Base-by-base conservation (phyloP, 208 protist species). In the Polymyxa betae region DNA sequence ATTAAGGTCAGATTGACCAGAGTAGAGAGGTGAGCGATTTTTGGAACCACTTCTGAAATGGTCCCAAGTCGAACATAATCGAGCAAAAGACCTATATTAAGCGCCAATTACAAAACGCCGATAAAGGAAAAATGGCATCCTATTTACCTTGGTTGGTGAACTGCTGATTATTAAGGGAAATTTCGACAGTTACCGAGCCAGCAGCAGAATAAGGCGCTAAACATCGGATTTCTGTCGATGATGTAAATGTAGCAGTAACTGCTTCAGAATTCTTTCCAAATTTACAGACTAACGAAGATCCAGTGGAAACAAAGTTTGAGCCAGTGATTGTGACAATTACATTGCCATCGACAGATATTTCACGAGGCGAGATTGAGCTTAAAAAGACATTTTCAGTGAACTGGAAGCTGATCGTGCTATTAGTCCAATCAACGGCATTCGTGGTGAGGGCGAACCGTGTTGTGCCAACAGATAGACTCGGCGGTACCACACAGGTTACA, bases 181-280 rank as follows among this genome's bases (percentile, higher is more conserved):
- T n/a, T 82, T 82, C 72, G 35, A 82, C 72, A 35, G 72, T n/a
- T 20, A 82, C 72, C n/a, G 35, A 45, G n/a, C 72, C 72, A 40
- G 72, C 72, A 35, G 72, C 35, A 82, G 40, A 82, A 20, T 5
- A 82, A 35, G 72, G 72, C 10, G 72, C 72, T 38, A 43, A 38
- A 35, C 72, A 82, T 45, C 5, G 5, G 35, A 82, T 82, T 43
- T 35, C 16, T 5, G 72, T 40, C 35, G n/a, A 45, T 5, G 5
- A 38, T 12, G 10, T 20, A n/a, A 82, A 82, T 43, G 72, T 82
- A 38, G 72, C 35, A 43, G 72, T n/a, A 5, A 82, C 72, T 5
- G 40, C 16, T 45, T 5, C 5, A 16, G 16, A n/a, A 40, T 43
- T 5, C 5, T 43, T 43, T 40, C 72, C 72, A 43, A 82, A 82